Conservation (phyloP, 257 asterid genomes). For the Salvia miltiorrhiza region DNA sequence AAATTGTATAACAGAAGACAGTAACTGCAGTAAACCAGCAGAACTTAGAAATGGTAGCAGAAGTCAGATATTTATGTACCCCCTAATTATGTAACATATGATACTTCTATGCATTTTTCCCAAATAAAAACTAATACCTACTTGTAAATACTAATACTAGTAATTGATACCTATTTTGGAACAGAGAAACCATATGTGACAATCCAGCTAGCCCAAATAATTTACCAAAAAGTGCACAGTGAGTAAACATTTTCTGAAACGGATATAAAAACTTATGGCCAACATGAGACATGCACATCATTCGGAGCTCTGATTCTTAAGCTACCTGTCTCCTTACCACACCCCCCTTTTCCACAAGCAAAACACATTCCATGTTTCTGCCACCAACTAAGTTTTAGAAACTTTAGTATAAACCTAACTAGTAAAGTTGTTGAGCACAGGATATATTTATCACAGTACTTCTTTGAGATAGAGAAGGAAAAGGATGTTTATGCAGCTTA, state of each 20-base stretch:
- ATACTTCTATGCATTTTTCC: neutral
- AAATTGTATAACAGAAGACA: conserved; percentile 4
- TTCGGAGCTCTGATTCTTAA: neutral
- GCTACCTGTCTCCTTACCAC: neutral
- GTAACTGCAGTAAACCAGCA: conserved; percentile 14
- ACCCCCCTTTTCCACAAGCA: neutral
- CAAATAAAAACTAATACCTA: neutral
- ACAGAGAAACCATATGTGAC: neutral
- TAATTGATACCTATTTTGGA: neutral
- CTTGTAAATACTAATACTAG: neutral
- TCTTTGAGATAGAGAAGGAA: neutral
- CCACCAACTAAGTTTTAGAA: neutral
- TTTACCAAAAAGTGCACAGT: neutral
- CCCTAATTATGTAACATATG: neutral
- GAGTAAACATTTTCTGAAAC: neutral
- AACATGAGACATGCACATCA: neutral
- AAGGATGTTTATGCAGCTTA: too few species aligned
- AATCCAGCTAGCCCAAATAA: neutral
- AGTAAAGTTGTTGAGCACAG: neutral
- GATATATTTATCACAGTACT: neutral
- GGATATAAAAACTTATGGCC: neutral
- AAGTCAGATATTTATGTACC: neutral
- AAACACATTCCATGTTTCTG: neutral
- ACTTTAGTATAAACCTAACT: neutral
- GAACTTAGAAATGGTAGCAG: neutral